Percentiles rank a stretch among this genome's conserved stretches.
phyloP scores from a whole-genome alignment of 2,329 filamentous ascomycete species.

The Bipolaris zeicola region DNA sequence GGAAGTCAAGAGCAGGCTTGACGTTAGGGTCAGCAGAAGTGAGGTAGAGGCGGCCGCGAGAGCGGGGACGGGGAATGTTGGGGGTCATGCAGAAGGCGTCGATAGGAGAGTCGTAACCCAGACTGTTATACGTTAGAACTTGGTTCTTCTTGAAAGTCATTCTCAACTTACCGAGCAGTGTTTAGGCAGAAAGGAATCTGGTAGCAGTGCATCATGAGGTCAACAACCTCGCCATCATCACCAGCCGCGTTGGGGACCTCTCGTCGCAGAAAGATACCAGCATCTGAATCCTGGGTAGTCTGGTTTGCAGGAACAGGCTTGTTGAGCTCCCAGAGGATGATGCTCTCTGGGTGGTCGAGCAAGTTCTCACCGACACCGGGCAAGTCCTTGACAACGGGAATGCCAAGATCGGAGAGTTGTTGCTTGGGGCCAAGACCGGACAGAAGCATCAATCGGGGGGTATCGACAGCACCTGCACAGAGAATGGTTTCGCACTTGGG shows the following conservation, averaged over 20 bases:
- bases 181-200: constrained; percentile 92
- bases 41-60: constrained; percentile 76
- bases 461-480: constrained; percentile 80
- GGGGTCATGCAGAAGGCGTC: constrained; percentile 94
- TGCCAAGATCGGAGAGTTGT: constrained; percentile 54
- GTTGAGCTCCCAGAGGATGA: constrained; percentile 80
- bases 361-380: constrained; percentile 69
- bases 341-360: constrained; percentile 68
- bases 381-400: constrained; percentile 63
- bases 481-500: constrained; percentile 79
- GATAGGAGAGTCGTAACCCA: constrained; percentile 73
- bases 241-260: constrained; percentile 71
- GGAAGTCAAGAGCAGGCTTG: constrained; percentile 85
- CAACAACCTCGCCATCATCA: constrained; percentile 74
- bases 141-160: not conserved
- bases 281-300: constrained; percentile 91
- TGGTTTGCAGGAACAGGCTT: constrained; percentile 76
- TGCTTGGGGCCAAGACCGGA: constrained; percentile 57
- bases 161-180: constrained; percentile 63
- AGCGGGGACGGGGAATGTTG: constrained; percentile 84
- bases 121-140: constrained; percentile 38
- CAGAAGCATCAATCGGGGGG: constrained; percentile 67
- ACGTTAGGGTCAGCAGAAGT: constrained; percentile 74
- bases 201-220: constrained; percentile 97
- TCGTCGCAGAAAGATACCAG: constrained; percentile 84